Percentiles rank a stretch among this genome's conserved stretches.
Evolutionary conservation across 2,329 filamentous ascomycete genomes (phyloP).

Genomic region (Penicillium sp.): DNA sequence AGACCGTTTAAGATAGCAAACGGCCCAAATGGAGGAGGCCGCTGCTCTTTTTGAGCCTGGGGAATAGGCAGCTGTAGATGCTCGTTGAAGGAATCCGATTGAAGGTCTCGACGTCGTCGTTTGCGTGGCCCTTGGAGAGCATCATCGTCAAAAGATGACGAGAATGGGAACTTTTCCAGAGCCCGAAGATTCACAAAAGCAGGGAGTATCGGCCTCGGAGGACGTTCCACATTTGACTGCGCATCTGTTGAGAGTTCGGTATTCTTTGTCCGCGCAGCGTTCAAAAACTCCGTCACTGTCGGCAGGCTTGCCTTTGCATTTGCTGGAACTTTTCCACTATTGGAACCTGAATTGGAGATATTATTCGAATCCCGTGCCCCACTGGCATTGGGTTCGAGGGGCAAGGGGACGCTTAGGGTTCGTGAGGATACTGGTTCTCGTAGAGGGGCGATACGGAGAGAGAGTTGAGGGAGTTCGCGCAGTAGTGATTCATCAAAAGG

Average conservation of each 20-base stretch:
- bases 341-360: constrained; percentile 27
- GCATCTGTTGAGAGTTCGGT: constrained; percentile 31
- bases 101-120: constrained; percentile 43
- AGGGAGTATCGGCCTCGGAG: constrained; percentile 42
- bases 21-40: constrained; percentile 44
- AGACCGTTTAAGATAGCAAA: constrained; percentile 56
- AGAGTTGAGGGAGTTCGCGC: constrained; percentile 43
- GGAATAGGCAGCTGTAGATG: constrained; percentile 49
- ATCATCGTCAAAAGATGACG: constrained; percentile 39
- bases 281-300: constrained; percentile 36
- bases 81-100: constrained; percentile 42
- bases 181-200: constrained; percentile 49
- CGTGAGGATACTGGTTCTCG: constrained; percentile 46
- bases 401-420: constrained; percentile 41
- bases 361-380: constrained; percentile 31
- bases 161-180: constrained; percentile 43
- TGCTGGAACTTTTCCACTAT: constrained; percentile 32
- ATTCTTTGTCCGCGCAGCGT: constrained; percentile 37
- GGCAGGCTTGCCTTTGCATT: constrained; percentile 30
- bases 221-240: constrained; percentile 35
- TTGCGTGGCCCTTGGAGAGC: constrained; percentile 38
- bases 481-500: constrained; percentile 42
- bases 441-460: constrained; percentile 47
- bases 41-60: constrained; percentile 45
- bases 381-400: constrained; percentile 45